Percentiles rank a stretch among this genome's conserved stretches.
Evolutionary conservation across 2,329 filamentous ascomycete genomes (phyloP).

Genomic region (Aspergillus neoniger): DNA sequence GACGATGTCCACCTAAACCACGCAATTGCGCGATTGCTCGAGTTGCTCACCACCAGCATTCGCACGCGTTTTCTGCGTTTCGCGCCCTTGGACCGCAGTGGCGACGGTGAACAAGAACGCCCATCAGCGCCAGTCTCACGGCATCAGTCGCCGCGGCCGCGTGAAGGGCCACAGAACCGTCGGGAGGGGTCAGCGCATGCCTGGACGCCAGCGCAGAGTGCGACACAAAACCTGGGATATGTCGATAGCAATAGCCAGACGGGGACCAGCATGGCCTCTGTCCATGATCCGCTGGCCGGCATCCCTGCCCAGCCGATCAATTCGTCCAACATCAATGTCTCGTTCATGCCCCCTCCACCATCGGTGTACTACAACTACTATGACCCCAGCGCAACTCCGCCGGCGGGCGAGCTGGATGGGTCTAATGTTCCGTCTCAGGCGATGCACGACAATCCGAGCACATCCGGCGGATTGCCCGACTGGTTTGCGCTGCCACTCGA

Average conservation of each 20-base stretch:
- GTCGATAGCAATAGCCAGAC: conserved; percentile 29
- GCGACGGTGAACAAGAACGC: conserved; percentile 42
- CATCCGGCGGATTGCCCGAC: conserved; percentile 47
- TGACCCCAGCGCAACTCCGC: conserved; percentile 38
- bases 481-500: conserved; percentile 65
- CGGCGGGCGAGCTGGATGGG: conserved; percentile 33
- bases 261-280: conserved; percentile 27
- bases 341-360: conserved; percentile 50
- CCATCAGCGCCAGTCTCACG: conserved; percentile 37
- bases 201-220: conserved; percentile 29
- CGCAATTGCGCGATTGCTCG: conserved; percentile 62
- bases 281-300: conserved; percentile 45
- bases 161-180: conserved; percentile 29
- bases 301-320: conserved; percentile 50
- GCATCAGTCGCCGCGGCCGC: conserved; percentile 40
- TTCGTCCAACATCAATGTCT: conserved; percentile 47
- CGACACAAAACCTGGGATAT: conserved; percentile 26
- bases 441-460: conserved; percentile 30
- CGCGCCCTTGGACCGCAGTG: conserved; percentile 53
- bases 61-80: conserved; percentile 61
- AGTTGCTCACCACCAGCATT: conserved; percentile 60
- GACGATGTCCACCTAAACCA: conserved; percentile 67
- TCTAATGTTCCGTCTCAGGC: conserved; percentile 33
- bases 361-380: conserved; percentile 50
- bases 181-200: conserved; percentile 28